phyloP scores from a whole-genome alignment of 1,284 basidiomycete genomes.

The Inonotus obliquus region DNA sequence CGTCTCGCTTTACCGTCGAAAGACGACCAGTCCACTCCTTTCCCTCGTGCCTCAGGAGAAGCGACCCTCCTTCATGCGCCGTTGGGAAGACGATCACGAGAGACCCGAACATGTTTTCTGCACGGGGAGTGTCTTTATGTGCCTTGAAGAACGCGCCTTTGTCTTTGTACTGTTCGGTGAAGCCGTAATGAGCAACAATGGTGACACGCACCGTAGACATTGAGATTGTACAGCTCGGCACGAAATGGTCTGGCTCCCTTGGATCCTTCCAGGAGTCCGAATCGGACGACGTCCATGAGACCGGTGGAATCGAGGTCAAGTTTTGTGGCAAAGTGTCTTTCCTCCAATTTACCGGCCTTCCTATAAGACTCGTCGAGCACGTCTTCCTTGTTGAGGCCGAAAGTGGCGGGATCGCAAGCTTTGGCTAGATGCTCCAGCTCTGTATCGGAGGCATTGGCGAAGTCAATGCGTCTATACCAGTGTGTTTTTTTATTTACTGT shows the following conservation, averaged over 20 bases:
- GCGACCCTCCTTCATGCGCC: constrained; percentile 15
- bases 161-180: background rate
- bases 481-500: too few relatives aligned
- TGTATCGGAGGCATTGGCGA: too few relatives aligned
- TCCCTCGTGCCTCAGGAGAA: background rate
- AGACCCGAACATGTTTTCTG: constrained; percentile 15
- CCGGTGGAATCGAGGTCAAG: background rate
- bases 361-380: constrained; percentile 10
- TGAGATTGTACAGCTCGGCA: background rate
- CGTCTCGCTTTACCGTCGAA: background rate
- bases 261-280: background rate
- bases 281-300: background rate
- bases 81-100: constrained; percentile 15
- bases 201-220: too few relatives aligned
- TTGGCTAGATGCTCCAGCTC: too few relatives aligned
- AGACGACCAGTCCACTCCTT: background rate
- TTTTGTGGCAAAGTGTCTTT: constrained; percentile 8
- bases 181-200: too few relatives aligned
- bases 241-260: background rate
- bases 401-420: too few relatives aligned
- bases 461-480: too few relatives aligned
- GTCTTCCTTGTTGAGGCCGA: background rate
- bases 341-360: constrained; percentile 13
- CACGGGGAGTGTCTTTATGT: constrained; percentile 18
- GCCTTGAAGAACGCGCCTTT: constrained; percentile 17